Evolutionary conservation across 495 filamentous ascomycete species (phyloP), one percentile per base, ranked within the genome.

Genomic region (Oleoguttula mirabilis): DNA sequence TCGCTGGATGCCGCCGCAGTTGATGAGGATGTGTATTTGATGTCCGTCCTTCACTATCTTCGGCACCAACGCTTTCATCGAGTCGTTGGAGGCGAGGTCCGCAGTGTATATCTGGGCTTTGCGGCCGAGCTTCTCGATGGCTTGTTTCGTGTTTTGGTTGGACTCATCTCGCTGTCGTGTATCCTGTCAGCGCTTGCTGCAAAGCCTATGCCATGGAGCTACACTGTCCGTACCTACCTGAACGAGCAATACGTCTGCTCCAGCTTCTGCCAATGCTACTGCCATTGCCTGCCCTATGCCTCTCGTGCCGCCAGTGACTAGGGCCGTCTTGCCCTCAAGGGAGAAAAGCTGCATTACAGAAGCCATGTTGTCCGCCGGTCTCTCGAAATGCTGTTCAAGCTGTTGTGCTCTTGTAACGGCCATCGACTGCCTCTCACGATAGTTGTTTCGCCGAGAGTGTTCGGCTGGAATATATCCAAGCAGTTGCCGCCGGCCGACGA

Each of bases 281-380:
- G 82, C 82, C 64, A 92, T 88, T 10, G 82, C 72, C 57, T 83
- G 76, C 12, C 88, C 88, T 38, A 95, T 93, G 17, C 88, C 88
- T 39, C 88, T 68, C 12, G 85, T 90, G 38, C 84, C 84, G 21
- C 88, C 88, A 0, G 88, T 95, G 23, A 94, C 68, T 34, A 94
- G 61, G 24, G 88, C 88, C 7, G 82, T 93, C 55, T 84, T 74
- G 43, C 75, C 76, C 32, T 61, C 45, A 2, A 66, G 54, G 6
- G 58, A 61, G 50, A 66, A 66, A 10, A 66, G 46, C 36, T 64
- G 41, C 38, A 55, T 54, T 12, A 66, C 43, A 1, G 58, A 53
- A 12, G 55, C 14, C 62, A 65, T 65, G 27, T 3, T 39, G 11
- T n/a, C n/a, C n/a, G n/a, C n/a, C n/a, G n/a, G n/a, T n/a, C n/a